These are phyloP conservation scores for Syncephalastrum sp. DNA, from an alignment of 371 early-diverging fungal genomes.

Conservation along the genomic window DNA sequence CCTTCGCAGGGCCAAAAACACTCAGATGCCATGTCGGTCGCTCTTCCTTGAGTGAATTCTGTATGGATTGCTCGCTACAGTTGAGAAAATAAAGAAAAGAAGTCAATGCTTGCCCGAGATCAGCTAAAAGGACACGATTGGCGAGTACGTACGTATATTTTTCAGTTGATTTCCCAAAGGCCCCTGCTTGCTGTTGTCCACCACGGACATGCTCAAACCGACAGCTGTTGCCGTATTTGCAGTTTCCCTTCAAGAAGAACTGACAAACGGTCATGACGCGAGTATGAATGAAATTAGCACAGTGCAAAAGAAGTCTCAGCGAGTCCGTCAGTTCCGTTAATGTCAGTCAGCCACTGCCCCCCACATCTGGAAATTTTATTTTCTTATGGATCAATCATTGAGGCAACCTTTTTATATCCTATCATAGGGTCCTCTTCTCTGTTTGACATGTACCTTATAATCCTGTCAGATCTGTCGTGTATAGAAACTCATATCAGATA, in stretches of 20 bases:
- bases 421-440: too few species aligned
- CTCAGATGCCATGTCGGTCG: conserved; percentile 51
- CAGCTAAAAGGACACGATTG: background rate
- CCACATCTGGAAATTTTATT: too few species aligned
- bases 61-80: conserved; percentile 40
- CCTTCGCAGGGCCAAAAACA: conserved; percentile 64
- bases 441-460: too few species aligned
- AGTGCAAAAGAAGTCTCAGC: too few species aligned
- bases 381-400: too few species aligned
- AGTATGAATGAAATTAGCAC: too few species aligned
- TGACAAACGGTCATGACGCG: conserved; percentile 38
- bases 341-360: too few species aligned
- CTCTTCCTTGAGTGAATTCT: conserved; percentile 40
- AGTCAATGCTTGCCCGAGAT: background rate
- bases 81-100: background rate
- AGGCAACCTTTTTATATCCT: too few species aligned
- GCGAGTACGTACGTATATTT: conserved; percentile 34
- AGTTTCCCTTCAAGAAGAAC: conserved; percentile 48
- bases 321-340: too few species aligned
- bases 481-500: too few species aligned
- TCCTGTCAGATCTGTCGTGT: too few species aligned
- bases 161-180: conserved; percentile 6
- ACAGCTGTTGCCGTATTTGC: conserved; percentile 47
- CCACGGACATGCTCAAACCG: conserved; percentile 36
- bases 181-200: conserved; percentile 7